Evolutionary conservation across 2,329 filamentous ascomycete genomes (phyloP).

Genomic region (Ceratocystiopsis minuta): DNA sequence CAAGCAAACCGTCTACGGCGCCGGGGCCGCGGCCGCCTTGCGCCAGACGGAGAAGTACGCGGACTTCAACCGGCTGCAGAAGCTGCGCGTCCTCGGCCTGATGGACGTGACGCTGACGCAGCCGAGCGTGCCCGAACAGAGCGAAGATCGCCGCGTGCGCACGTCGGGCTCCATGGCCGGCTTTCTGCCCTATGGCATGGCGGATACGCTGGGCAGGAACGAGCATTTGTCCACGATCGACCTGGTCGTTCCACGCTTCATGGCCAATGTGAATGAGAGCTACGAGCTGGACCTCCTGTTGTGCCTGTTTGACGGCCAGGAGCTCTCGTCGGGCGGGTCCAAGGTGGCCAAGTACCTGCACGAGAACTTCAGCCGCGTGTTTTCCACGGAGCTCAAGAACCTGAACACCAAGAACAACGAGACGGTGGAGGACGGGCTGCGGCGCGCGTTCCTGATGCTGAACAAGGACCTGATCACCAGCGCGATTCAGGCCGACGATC

Average conservation of each 20-base stretch:
- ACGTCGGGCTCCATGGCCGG: constrained; percentile 93
- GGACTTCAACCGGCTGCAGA: constrained; percentile 71
- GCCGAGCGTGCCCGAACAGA: constrained; percentile 84
- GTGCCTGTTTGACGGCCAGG: constrained; percentile 90
- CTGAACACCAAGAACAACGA: constrained; percentile 50
- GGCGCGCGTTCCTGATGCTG: constrained; percentile 69
- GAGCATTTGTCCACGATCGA: constrained; percentile 94
- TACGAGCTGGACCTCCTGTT: constrained; percentile 79
- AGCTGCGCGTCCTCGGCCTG: constrained; percentile 73
- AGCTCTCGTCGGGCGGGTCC: constrained; percentile 74
- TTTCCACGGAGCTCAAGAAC: constrained; percentile 62
- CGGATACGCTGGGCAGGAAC: constrained; percentile 78
- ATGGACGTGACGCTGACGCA: constrained; percentile 97
- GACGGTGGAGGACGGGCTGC: constrained; percentile 63
- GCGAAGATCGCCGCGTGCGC: constrained; percentile 81
- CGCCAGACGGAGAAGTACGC: constrained; percentile 48
- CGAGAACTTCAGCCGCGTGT: constrained; percentile 80
- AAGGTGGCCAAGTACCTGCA: constrained; percentile 94
- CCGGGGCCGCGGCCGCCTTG: constrained; percentile 28
- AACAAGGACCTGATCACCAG: constrained; percentile 89
- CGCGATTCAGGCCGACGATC: constrained; percentile 50
- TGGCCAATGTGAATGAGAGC: constrained; percentile 28
- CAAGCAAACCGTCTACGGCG: constrained; percentile 42
- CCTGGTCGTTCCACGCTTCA: constrained; percentile 82
- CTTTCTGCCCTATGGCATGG: constrained; percentile 89